These are phyloP conservation scores for Sugiyamaella sp. DNA, from an alignment of 1,139 yeast genomes.

Conservation along the genomic window DNA sequence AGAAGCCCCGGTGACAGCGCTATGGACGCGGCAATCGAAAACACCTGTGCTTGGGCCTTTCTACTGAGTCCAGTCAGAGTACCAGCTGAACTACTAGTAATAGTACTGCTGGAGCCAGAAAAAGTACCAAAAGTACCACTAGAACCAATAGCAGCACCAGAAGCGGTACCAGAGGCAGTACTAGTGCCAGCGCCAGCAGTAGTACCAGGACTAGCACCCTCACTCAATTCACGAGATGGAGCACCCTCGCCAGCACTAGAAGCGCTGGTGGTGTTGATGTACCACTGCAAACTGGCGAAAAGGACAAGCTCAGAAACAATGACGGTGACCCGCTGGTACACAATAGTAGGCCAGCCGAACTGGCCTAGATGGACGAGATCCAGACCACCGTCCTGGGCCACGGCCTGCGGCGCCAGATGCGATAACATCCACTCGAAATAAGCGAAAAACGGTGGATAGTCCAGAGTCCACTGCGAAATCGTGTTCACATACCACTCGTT, in stretches of 20 bases:
- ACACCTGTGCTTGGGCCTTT: slow-evolving; percentile 47
- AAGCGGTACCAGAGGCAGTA: slow-evolving; percentile 7
- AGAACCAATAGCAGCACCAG: slow-evolving; percentile 30
- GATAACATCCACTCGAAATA: slow-evolving; percentile 86
- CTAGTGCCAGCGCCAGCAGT: too few species aligned
- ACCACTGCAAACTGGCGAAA: slow-evolving; percentile 72
- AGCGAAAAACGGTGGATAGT: slow-evolving; percentile 97
- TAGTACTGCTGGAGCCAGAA: slow-evolving; percentile 34
- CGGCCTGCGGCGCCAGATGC: slow-evolving; percentile 66
- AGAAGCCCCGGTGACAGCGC: slow-evolving; percentile 87
- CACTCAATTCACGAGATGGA: too few species aligned
- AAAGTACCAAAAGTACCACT: slow-evolving; percentile 19
- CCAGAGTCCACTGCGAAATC: slow-evolving; percentile 93
- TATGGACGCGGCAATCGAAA: slow-evolving; percentile 80
- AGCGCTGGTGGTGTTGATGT: slow-evolving; percentile 57
- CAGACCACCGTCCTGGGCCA: slow-evolving; percentile 73
- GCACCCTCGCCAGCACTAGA: too few species aligned
- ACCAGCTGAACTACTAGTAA: neutral
- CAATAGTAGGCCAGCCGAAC: slow-evolving; percentile 76
- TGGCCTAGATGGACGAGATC: slow-evolving; percentile 65
- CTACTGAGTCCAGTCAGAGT: slow-evolving; percentile 34
- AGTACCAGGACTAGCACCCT: too few species aligned
- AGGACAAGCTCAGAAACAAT: slow-evolving; percentile 73
- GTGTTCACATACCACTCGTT: slow-evolving; percentile 80
- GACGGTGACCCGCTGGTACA: slow-evolving; percentile 82